These are phyloP conservation scores for Kwoniella europaea DNA, from an alignment of 768 basidiomycete species.

Conservation along the genomic window DNA sequence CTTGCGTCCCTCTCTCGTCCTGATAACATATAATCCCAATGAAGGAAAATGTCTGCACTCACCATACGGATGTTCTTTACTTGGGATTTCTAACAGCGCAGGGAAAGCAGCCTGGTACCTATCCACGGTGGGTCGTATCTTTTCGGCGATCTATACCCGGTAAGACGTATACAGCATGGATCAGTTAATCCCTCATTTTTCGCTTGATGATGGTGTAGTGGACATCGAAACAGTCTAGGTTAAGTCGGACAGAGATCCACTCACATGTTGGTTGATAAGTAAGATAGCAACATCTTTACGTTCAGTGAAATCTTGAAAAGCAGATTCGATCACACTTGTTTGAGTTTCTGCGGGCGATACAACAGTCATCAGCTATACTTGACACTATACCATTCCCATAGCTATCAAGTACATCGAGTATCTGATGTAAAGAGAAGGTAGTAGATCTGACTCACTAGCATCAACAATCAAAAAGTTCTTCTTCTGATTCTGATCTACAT, in stretches of 20 bases:
- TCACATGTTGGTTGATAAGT: conserved; percentile 96
- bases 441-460: conserved; percentile 65
- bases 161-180: not conserved
- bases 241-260: conserved; percentile 46
- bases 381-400: not conserved
- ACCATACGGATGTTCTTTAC: conserved; percentile 99
- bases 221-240: not conserved
- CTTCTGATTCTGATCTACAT: conserved; percentile 85
- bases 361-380: not conserved
- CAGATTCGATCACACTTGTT: conserved; percentile 82
- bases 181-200: not conserved
- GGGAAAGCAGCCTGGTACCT: conserved; percentile 96
- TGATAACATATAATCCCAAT: not conserved
- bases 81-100: conserved; percentile 94
- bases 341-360: conserved; percentile 72
- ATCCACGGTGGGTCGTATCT: conserved; percentile 92
- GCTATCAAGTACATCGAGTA: no score
- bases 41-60: conserved; percentile 42
- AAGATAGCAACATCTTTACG: conserved; percentile 94
- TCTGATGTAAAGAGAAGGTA: not conserved
- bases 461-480: conserved; percentile 99
- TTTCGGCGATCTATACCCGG: conserved; percentile 82
- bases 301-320: conserved; percentile 93
- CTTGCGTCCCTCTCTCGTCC: not conserved
- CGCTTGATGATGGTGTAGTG: no score